Percentiles rank a stretch among this genome's conserved stretches.
Evolutionary conservation across 805 yeast genomes (phyloP).

Genomic region (Wickerhamiella occidentalis): DNA sequence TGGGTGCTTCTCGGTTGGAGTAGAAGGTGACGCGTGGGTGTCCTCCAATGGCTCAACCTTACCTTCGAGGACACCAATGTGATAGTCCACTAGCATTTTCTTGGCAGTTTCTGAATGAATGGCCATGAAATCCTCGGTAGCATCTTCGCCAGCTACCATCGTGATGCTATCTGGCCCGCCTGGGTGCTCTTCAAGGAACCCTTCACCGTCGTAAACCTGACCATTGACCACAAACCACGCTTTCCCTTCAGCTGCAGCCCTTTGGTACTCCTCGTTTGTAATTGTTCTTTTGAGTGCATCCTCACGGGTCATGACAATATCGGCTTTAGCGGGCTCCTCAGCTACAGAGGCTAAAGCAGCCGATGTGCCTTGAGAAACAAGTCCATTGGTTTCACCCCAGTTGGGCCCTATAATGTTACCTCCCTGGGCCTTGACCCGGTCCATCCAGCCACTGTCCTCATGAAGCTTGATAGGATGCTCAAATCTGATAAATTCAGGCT

Average conservation of each 20-base stretch:
- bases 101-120: constrained; percentile 70
- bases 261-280: constrained; percentile 18
- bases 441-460: constrained; percentile 29
- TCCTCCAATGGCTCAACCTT: constrained; percentile 23
- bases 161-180: constrained; percentile 39
- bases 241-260: constrained; percentile 15
- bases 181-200: constrained; percentile 30
- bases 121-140: constrained; percentile 28
- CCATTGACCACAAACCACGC: constrained; percentile 28
- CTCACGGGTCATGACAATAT: constrained; percentile 25
- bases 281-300: constrained; percentile 22
- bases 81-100: constrained; percentile 47
- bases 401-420: constrained; percentile 26
- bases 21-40: constrained; percentile 21
- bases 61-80: constrained; percentile 24
- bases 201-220: constrained; percentile 30
- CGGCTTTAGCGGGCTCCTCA: constrained; percentile 21
- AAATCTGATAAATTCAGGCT: constrained; percentile 19
- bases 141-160: constrained; percentile 40
- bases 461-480: constrained; percentile 19
- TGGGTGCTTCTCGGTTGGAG: constrained; percentile 21
- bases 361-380: neutral
- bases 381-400: constrained; percentile 27
- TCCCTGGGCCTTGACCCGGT: constrained; percentile 27
- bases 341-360: neutral